Conservation (phyloP, 306 rosid genomes). For the Quercus engelmannii region DNA sequence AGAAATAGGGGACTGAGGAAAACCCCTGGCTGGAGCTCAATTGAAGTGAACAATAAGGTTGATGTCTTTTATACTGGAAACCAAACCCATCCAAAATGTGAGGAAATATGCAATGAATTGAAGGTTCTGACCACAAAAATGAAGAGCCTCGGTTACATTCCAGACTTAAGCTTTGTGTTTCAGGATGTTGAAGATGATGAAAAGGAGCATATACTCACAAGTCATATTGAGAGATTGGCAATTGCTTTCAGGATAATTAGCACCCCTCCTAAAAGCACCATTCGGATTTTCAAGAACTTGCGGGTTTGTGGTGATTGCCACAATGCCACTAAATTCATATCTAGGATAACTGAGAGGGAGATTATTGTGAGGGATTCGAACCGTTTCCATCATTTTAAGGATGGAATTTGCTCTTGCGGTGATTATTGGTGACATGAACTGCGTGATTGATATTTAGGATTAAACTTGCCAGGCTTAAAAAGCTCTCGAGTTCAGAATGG, state of each 20-base stretch:
- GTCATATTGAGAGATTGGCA: conserved; percentile 51
- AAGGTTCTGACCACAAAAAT: conserved; percentile 33
- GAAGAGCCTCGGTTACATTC: conserved; percentile 45
- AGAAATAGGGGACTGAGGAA: conserved; percentile 39
- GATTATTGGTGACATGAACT: conserved; percentile 44
- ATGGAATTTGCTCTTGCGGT: conserved; percentile 49
- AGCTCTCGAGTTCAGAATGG: no score
- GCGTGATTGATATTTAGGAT: neutral
- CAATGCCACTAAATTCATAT: conserved; percentile 34
- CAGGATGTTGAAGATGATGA: conserved; percentile 60
- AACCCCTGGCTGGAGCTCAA: conserved; percentile 58
- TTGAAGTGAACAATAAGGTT: conserved; percentile 47
- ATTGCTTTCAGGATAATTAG: conserved; percentile 42
- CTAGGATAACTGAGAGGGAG: conserved; percentile 40
- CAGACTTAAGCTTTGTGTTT: conserved; percentile 43
- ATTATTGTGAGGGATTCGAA: conserved; percentile 51
- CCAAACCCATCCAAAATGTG: conserved; percentile 41
- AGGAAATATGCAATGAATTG: conserved; percentile 41
- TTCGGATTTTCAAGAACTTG: conserved; percentile 50
- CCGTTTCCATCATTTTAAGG: conserved; percentile 52
- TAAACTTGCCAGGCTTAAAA: neutral
- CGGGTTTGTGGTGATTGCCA: conserved; percentile 52
- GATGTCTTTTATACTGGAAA: conserved; percentile 45
- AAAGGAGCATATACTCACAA: conserved; percentile 42
- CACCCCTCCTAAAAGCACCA: conserved; percentile 35